Evolutionary conservation across 176 grass and related monocot species (phyloP).

Genomic region (Oryza rufipogon): DNA sequence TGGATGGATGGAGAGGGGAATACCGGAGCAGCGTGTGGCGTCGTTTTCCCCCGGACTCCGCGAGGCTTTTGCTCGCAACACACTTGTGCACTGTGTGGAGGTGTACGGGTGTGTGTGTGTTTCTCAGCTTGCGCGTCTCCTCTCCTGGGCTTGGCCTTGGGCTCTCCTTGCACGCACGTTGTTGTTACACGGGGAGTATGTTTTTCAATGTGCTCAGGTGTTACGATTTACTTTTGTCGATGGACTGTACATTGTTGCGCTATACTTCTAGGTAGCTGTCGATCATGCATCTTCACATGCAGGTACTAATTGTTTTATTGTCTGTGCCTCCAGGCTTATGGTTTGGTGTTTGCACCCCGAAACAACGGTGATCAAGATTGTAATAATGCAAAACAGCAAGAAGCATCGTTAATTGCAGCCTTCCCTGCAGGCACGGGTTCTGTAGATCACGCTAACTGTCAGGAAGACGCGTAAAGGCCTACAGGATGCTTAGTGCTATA

Average conservation of each 20-base stretch:
- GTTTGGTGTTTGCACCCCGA: background rate
- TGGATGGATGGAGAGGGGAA: background rate
- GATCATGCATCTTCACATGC: background rate
- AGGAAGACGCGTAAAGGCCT: background rate
- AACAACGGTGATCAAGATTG: background rate
- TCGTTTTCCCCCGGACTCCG: background rate
- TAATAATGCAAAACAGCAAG: background rate
- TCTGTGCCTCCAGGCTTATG: too few species aligned
- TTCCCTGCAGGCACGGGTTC: background rate
- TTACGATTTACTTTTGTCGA: background rate
- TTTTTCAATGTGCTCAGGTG: background rate
- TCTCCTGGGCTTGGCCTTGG: background rate
- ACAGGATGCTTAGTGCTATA: background rate
- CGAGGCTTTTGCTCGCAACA: background rate
- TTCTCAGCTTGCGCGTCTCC: background rate
- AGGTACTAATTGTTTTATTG: background rate
- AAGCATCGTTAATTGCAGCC: background rate
- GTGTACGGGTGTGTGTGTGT: background rate
- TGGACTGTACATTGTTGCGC: background rate
- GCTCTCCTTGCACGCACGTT: background rate
- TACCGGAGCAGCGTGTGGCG: background rate
- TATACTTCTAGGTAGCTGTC: too few species aligned
- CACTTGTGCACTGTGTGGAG: background rate
- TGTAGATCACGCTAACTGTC: background rate
- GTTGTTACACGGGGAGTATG: background rate